Conservation (phyloP, 805 yeast species). For the Candida piceae region DNA sequence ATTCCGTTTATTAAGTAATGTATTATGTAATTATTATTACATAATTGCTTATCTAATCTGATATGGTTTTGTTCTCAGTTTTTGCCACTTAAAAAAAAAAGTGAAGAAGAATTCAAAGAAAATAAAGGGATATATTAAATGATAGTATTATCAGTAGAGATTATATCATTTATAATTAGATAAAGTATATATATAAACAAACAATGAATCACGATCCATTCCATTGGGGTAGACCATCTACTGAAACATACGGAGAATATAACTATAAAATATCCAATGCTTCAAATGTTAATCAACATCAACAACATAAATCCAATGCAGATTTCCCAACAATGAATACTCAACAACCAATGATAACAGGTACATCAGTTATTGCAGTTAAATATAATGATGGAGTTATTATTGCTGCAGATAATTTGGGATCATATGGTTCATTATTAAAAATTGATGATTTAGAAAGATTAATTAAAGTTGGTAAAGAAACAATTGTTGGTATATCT, state of each 20-base stretch:
- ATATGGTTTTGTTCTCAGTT: too few species aligned
- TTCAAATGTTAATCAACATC: conserved; percentile 19
- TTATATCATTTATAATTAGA: too few species aligned
- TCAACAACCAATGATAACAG: conserved; percentile 92
- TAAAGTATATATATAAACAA: too few species aligned
- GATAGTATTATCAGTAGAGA: too few species aligned
- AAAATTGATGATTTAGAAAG: conserved; percentile 84
- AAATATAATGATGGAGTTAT: conserved; percentile 88
- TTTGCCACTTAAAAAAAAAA: too few species aligned
- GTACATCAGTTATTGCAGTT: conserved; percentile 90
- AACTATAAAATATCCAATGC: conserved; percentile 71
- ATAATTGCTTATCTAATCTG: too few species aligned
- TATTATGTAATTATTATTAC: not conserved
- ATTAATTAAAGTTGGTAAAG: conserved; percentile 74
- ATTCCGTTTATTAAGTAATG: not conserved
- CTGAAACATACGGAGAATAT: conserved; percentile 76
- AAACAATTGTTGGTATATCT: conserved; percentile 85
- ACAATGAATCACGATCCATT: conserved; percentile 92
- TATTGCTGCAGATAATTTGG: conserved; percentile 92
- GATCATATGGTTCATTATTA: conserved; percentile 88
- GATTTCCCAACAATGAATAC: conserved; percentile 77
- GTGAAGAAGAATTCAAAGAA: too few species aligned
- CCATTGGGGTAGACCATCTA: conserved; percentile 93
- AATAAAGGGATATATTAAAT: too few species aligned
- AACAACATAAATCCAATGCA: conserved; percentile 12